phyloP scores from a whole-genome alignment of 2,329 filamentous ascomycete genomes.

The Hypocreales sp. region DNA sequence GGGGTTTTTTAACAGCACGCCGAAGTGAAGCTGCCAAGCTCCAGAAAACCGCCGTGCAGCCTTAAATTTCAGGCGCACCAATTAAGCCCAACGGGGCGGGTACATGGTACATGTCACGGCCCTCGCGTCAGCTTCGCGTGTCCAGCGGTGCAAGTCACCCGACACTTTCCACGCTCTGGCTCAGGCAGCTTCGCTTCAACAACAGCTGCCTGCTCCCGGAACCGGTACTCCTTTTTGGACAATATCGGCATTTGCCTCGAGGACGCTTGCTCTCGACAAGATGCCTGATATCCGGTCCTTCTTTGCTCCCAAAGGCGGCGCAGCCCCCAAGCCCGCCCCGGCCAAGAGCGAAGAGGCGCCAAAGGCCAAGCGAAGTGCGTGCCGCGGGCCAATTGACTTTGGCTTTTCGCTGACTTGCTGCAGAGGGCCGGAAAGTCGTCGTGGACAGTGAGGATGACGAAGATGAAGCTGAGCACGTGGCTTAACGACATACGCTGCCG shows the following conservation, averaged over 20 bases:
- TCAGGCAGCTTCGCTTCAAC: conserved; percentile 5
- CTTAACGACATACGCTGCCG: no score
- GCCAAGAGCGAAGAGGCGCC: conserved; percentile 29
- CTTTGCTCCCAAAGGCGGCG: conserved; percentile 62
- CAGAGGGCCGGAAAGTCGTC: conserved; percentile 51
- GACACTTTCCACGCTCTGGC: no score
- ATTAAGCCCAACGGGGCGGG: conserved; percentile 19
- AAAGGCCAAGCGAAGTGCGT: conserved; percentile 28
- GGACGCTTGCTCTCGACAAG: conserved; percentile 2
- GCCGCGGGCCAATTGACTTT: no score
- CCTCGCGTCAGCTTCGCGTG: conserved; percentile 31
- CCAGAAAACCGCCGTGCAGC: conserved; percentile 17
- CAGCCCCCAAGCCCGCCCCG: conserved; percentile 29
- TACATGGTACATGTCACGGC: no score
- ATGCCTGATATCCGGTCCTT: conserved; percentile 93
- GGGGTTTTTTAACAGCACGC: conserved; percentile 5
- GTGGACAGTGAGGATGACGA: conserved; percentile 75
- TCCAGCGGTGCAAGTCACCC: conserved; percentile 17
- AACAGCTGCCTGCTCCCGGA: conserved; percentile 5
- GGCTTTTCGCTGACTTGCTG: conserved; percentile 9
- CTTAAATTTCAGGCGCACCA: conserved; percentile 12
- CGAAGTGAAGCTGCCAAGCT: conserved; percentile 11
- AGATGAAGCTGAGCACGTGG: no score
- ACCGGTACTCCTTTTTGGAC: conserved; percentile 8
- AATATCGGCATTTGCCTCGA: conserved; percentile 2